A percentile compares a stretch with the other conserved stretches of the same genome.
phyloP scores from a whole-genome alignment of 2,329 filamentous ascomycete species.

The Hymenoscyphus linearis region DNA sequence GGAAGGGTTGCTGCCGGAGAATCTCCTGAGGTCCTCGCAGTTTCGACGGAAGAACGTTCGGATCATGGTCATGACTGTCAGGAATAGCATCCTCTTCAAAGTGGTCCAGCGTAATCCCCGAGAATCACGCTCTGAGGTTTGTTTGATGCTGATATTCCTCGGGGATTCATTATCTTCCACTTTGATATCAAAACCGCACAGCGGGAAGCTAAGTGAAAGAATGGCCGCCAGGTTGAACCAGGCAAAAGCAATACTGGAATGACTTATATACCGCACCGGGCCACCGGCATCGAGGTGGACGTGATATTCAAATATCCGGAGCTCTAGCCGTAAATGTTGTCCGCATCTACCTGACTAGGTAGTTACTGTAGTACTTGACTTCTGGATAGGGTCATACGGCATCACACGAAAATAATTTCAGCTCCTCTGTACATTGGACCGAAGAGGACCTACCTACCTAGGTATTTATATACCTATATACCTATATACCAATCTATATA shows the following conservation, averaged over 20 bases:
- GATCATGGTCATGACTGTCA: neutral
- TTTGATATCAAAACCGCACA: neutral
- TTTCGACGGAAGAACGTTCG: neutral
- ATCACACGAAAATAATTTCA: neutral
- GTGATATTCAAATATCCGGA: neutral
- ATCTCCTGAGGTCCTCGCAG: neutral
- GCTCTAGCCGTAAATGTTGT: neutral
- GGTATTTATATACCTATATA: too few species aligned
- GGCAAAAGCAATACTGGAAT: neutral
- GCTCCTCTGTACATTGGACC: neutral
- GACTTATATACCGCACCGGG: slow-evolving; percentile 4
- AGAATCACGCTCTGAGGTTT: neutral
- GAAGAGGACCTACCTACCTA: neutral
- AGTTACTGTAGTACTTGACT: too few species aligned
- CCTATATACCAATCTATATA: too few species aligned
- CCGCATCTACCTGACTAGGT: too few species aligned
- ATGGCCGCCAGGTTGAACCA: neutral
- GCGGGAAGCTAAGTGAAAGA: neutral
- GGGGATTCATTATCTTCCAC: neutral
- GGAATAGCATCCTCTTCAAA: too few species aligned
- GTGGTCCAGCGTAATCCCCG: neutral
- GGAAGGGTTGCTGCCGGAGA: neutral
- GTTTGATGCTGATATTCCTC: neutral
- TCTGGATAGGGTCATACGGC: neutral
- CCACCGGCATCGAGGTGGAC: neutral